A percentile compares a stretch with the other conserved stretches of the same genome.
These are phyloP conservation scores for Tolypocladium sp. DNA, from an alignment of 2,329 filamentous ascomycete genomes.

Conservation along the genomic window DNA sequence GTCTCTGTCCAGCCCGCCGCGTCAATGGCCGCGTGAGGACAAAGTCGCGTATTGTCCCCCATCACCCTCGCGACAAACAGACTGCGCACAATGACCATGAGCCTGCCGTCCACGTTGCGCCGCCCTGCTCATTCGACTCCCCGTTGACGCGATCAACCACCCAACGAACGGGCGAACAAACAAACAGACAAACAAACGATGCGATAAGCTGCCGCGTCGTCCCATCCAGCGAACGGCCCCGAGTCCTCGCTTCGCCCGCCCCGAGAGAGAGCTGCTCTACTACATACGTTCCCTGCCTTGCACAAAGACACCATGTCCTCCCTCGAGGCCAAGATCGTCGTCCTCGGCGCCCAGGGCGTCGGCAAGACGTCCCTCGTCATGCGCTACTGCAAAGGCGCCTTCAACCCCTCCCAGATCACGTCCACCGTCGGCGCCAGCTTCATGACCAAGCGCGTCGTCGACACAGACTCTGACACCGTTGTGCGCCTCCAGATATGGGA, in stretches of 20 bases:
- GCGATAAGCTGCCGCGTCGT: not conserved
- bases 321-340: slow-evolving; percentile 73
- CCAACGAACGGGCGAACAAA: not conserved
- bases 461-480: slow-evolving; percentile 75
- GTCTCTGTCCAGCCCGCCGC: not conserved
- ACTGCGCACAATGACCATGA: not conserved
- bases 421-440: slow-evolving; percentile 77
- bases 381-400: slow-evolving; percentile 65
- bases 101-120: not conserved
- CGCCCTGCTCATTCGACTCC: not conserved
- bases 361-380: slow-evolving; percentile 73
- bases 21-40: not conserved
- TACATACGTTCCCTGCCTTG: not conserved
- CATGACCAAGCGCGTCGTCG: slow-evolving; percentile 69
- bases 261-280: not conserved
- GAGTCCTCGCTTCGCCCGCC: not conserved
- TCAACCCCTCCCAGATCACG: slow-evolving; percentile 52
- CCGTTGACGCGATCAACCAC: not conserved
- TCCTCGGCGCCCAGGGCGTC: slow-evolving; percentile 70
- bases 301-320: slow-evolving; percentile 35
- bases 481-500: slow-evolving; percentile 97
- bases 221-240: not conserved
- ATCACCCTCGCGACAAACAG: not conserved
- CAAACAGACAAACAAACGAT: not conserved
- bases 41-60: not conserved